Evolutionary conservation across 305 asterid species (phyloP), one percentile per base, ranked within the genome.

Genomic region (Solanum hybrid): DNA sequence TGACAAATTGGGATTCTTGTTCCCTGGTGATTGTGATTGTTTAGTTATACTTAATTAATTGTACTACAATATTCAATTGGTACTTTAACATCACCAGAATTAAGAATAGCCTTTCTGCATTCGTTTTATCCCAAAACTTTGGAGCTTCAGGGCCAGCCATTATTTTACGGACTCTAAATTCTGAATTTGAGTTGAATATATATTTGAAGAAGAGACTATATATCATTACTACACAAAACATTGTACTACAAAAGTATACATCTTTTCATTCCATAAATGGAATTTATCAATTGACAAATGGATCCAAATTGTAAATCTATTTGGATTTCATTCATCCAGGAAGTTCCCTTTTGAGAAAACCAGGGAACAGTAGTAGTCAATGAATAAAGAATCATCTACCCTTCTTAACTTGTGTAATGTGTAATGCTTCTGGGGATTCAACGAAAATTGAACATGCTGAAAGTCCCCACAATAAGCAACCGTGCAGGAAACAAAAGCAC

Each of bases 401-500:
- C 46, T 71, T 84, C 77, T 11, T 64, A 88, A 61, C 91, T 39
- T 78, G 88, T 22, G 26, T 31, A 31, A 31, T 31, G 69, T 86
- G 81, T 81, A 81, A 16, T 81, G 26, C n/a, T 71, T 71, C 79
- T 71, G 61, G 20, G 16, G 11, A 78, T 28, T 95, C 93, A 95
- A 76, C 69, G 91, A 71, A 93, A 85, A 37, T 81, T 92, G 74
- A 94, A 89, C 90, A 92, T 89, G 64, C 93, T 92, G 73, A 37
- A 92, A 11, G 93, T 91, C 91, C 96, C 97, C 84, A 96, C 80
- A 67, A 96, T 86, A 74, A 97, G 88, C 91, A 96, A 89, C 33
- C 94, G 94, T 4, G 97, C 97, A 64, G 99, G 99, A 82, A 95
- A 91, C 93, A 96, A 88, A 40, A 96, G 91, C 86, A 96, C 94